These are phyloP conservation scores for Tetrahymena borealis DNA, from an alignment of 73 alveolate species.

Conservation along the genomic window DNA sequence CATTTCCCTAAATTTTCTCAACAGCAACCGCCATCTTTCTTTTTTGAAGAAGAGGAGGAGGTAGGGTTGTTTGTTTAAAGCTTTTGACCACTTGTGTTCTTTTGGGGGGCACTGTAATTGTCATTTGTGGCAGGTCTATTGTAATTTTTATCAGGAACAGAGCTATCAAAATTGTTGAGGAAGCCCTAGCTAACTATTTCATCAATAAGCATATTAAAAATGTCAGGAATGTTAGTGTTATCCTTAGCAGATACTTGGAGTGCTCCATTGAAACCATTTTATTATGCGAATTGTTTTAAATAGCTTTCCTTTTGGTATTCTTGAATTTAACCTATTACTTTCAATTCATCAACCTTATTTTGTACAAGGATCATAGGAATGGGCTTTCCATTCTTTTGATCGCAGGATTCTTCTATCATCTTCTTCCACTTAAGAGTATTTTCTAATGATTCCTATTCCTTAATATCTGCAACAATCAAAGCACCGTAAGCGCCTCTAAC, in stretches of 20 bases:
- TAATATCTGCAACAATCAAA: constrained; percentile 29
- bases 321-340: background rate
- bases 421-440: constrained; percentile 40
- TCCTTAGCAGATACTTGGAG: background rate
- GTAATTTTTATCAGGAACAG: background rate
- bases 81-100: background rate
- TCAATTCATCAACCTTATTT: constrained; percentile 23
- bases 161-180: background rate
- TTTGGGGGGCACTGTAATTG: background rate
- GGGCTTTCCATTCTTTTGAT: constrained; percentile 4
- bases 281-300: background rate
- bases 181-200: background rate
- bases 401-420: constrained; percentile 28
- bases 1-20: no score
- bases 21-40: background rate
- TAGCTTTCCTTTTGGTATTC: background rate
- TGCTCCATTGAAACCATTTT: background rate
- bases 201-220: background rate
- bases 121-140: background rate
- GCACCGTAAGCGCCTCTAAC: constrained; percentile 45
- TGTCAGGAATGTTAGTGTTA: background rate
- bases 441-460: constrained; percentile 18
- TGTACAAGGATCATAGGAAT: constrained; percentile 29
- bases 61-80: background rate
- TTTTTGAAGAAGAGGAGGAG: background rate